Evolutionary conservation across 768 basidiomycete species (phyloP), one percentile per base, ranked within the genome.

Genomic region (Chalciporus chontae): DNA sequence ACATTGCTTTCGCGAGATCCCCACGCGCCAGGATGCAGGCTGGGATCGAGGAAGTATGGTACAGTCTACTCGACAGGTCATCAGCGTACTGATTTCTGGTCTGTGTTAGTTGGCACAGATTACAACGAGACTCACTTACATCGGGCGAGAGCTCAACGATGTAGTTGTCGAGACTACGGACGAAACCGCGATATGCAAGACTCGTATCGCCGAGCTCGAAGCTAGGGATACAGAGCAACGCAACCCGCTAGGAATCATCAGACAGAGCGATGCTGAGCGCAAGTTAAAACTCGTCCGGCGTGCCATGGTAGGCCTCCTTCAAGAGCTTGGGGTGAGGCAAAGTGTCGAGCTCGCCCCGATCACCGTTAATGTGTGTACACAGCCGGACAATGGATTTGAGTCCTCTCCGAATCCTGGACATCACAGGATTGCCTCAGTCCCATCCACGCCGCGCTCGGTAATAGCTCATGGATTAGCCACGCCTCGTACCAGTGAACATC

Each of bases 221-320:
- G 54, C 57, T 13, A 56, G 59, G 36, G 62, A 58, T 40, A 37
- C 52, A 18, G 57, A 67, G 17, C 55, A 53, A 32, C 53, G 59
- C 8, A 70, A 69, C 43, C 53, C 49, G 43, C 56, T 72, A 17
- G 61, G 60, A 32, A 53, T 51, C 26, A 64, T 6, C 54, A 75
- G 71, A 40, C 60, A 65, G 17, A 71, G 69, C 19, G 67, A 60
- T 2, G 59, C 69, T 42, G 49, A 68, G 17, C 66, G 53, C 48
- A 66, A 69, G 40, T 29, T 68, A 2, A 58, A 49, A 8, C 67
- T 73, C 42, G 64, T 74, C 24, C 63, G 68, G 17, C 72, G 67
- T 51, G 70, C 77, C 13, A 65, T 79, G 47, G 57, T 65, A 34
- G 70, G 74, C 50, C 61, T 80, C 24, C 44, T 79, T 14, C 64